phyloP scores from a whole-genome alignment of 768 basidiomycete genomes.

The Chlorophyllum brunneum region DNA sequence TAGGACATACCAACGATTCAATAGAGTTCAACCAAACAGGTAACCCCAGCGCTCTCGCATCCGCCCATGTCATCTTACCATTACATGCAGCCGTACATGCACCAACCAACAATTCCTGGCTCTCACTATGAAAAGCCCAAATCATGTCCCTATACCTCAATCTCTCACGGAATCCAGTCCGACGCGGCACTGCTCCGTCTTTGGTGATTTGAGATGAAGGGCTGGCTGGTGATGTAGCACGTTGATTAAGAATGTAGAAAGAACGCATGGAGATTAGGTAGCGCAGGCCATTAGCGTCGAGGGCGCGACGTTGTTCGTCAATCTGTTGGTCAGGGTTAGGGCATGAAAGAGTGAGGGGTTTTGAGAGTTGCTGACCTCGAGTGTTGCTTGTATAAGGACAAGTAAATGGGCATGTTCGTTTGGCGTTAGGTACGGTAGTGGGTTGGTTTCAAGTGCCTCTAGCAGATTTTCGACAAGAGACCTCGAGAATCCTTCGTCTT shows the following conservation, averaged over 20 bases:
- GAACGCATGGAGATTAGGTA: slow-evolving; percentile 92
- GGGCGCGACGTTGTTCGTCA: slow-evolving; percentile 84
- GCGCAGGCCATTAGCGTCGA: slow-evolving; percentile 89
- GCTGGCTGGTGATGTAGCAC: slow-evolving; percentile 30
- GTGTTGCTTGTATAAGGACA: slow-evolving; percentile 80
- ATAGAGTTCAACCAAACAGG: slow-evolving; percentile 83
- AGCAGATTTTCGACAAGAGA: slow-evolving; percentile 58
- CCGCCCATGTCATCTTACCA: slow-evolving; percentile 86
- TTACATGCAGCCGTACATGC: slow-evolving; percentile 70
- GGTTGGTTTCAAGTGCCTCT: slow-evolving; percentile 54
- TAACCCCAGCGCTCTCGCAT: slow-evolving; percentile 83
- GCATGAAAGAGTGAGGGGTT: background rate
- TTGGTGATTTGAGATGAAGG: slow-evolving; percentile 48
- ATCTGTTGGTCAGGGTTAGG: slow-evolving; percentile 43
- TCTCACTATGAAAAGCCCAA: slow-evolving; percentile 97
- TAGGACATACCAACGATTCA: slow-evolving; percentile 66
- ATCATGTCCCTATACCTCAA: slow-evolving; percentile 91
- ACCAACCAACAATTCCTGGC: slow-evolving; percentile 76
- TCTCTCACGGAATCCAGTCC: slow-evolving; percentile 64
- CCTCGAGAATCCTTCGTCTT: slow-evolving; percentile 55
- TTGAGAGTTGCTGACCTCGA: slow-evolving; percentile 55
- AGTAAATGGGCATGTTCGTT: slow-evolving; percentile 83
- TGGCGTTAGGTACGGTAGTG: slow-evolving; percentile 66
- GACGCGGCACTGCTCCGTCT: slow-evolving; percentile 34
- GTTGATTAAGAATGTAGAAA: slow-evolving; percentile 80